Evolutionary conservation across 495 filamentous ascomycete species (phyloP).

Genomic region (Patellaria atrata): DNA sequence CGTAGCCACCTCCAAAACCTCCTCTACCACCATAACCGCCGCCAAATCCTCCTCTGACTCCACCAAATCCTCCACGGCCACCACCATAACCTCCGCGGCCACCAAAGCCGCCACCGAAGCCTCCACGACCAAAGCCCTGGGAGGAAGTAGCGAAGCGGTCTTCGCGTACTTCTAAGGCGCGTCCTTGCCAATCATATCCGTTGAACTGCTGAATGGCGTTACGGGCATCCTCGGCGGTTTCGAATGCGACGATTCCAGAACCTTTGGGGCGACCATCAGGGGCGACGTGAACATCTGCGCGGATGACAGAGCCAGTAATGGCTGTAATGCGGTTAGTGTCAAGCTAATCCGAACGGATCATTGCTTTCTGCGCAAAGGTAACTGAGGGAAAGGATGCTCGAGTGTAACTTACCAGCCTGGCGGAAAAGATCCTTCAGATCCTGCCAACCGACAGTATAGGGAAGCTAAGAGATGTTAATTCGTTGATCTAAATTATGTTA

Average conservation of each 20-base stretch:
- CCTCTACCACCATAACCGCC: constrained; percentile 23
- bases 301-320: constrained; percentile 67
- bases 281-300: constrained; percentile 88
- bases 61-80: constrained; percentile 32
- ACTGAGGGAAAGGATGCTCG: background rate
- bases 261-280: constrained; percentile 90
- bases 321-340: constrained; percentile 25
- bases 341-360: background rate
- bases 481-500: constrained; percentile 11
- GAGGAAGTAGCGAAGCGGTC: constrained; percentile 93
- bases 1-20: constrained; percentile 21
- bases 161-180: constrained; percentile 84
- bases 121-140: too few relatives aligned
- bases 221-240: constrained; percentile 82
- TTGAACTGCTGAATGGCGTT: constrained; percentile 96
- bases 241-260: constrained; percentile 93
- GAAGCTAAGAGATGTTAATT: constrained; percentile 53
- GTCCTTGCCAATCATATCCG: constrained; percentile 96
- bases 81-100: constrained; percentile 41
- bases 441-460: constrained; percentile 97
- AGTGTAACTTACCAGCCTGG: constrained; percentile 67
- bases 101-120: constrained; percentile 34
- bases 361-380: constrained; percentile 1
- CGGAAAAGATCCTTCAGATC: constrained; percentile 98
- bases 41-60: constrained; percentile 32